Conservation (phyloP, 306 rosid genomes). For the Styphnolobium japonicum region DNA sequence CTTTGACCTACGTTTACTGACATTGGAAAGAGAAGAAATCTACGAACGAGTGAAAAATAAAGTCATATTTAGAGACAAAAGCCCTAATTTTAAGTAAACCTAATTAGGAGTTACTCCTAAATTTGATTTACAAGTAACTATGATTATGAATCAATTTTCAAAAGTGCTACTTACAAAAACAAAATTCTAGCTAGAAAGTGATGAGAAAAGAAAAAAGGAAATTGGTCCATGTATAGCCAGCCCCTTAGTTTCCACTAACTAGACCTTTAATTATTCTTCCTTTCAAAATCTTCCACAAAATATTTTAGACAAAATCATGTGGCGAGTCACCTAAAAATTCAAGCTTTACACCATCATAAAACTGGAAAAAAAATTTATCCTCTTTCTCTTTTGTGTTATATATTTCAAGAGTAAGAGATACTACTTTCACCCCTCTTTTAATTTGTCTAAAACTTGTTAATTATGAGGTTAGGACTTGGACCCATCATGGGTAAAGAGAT, state of each 20-base stretch:
- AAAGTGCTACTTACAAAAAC: not conserved
- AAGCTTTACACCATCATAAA: not conserved
- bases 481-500: not conserved
- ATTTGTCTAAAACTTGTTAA: not conserved
- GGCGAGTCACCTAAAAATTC: not conserved
- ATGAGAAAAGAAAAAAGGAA: not conserved
- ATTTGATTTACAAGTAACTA: not conserved
- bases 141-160: not conserved
- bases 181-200: not conserved
- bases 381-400: not conserved
- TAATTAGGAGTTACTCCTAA: not conserved
- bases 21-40: not conserved
- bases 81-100: not conserved
- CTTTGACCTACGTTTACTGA: not conserved
- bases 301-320: not conserved
- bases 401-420: not conserved
- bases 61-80: not conserved
- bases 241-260: not conserved
- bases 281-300: not conserved
- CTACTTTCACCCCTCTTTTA: not conserved
- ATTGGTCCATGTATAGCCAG: not conserved
- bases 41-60: not conserved
- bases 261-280: not conserved
- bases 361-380: not conserved
- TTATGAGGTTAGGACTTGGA: not conserved